A percentile compares a stretch with the other conserved stretches of the same genome.
Evolutionary conservation across 1,284 basidiomycete species (phyloP).

Genomic region (Irpex lacteus): DNA sequence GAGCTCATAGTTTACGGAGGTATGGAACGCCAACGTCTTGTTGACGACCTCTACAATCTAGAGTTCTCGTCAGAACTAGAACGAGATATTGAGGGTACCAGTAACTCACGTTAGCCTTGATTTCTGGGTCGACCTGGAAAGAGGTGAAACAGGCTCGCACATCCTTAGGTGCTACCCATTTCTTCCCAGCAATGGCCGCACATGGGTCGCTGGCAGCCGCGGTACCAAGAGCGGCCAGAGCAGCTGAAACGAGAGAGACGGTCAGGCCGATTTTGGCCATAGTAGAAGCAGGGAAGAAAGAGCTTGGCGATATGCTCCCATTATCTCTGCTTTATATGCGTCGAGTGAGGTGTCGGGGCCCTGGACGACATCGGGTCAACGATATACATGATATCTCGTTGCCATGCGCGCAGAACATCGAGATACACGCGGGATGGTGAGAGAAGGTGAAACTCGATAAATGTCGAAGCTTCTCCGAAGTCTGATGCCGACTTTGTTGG

Average conservation of each 20-base stretch:
- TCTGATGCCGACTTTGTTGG: background rate
- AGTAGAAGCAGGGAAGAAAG: background rate
- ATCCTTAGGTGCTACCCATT: conserved; percentile 50
- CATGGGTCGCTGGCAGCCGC: conserved; percentile 40
- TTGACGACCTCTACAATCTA: conserved; percentile 56
- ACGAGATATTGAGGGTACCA: background rate
- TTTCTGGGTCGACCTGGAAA: conserved; percentile 39
- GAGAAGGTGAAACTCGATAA: background rate
- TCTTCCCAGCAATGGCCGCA: conserved; percentile 45
- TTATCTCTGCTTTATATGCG: background rate
- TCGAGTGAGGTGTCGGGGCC: background rate
- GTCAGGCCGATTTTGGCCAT: background rate
- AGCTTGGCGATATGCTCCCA: background rate
- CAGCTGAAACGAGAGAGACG: background rate
- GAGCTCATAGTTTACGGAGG: conserved; percentile 56
- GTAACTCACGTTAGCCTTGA: conserved; percentile 45
- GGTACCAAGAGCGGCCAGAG: background rate
- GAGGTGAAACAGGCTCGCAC: conserved; percentile 49
- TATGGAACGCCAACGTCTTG: conserved; percentile 59
- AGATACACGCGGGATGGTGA: background rate
- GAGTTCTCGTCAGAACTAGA: background rate
- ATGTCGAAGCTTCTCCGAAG: background rate
- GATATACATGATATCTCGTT: background rate
- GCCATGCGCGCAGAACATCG: background rate
- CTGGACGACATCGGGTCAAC: background rate